Percentiles rank a stretch among this genome's conserved stretches.
Conservation (phyloP, 2,329 filamentous ascomycete genomes). For the Blumeria hordei region DNA sequence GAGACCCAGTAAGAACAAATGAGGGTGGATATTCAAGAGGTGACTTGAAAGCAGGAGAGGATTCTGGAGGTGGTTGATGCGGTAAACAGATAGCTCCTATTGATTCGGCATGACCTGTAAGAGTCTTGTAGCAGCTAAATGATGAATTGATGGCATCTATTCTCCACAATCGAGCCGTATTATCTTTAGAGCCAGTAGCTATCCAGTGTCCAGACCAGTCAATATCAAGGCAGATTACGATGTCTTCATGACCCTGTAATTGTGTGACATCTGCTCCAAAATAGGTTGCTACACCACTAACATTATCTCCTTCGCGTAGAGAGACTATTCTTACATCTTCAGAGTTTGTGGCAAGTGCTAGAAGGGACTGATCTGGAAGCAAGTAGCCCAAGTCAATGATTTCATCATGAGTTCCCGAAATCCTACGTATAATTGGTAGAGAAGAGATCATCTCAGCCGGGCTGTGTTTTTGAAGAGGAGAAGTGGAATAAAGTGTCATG, state of each 20-base stretch:
- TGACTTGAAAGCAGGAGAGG: conserved; percentile 44
- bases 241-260: conserved; percentile 78
- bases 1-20: conserved; percentile 76
- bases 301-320: conserved; percentile 19
- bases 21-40: conserved; percentile 59
- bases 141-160: conserved; percentile 53
- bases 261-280: conserved; percentile 79
- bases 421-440: conserved; percentile 35
- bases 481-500: conserved; percentile 44
- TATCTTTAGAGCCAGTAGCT: conserved; percentile 89
- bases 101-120: conserved; percentile 85
- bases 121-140: conserved; percentile 56
- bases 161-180: conserved; percentile 75
- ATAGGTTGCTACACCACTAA: conserved; percentile 24
- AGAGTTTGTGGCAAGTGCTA: conserved; percentile 84
- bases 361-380: conserved; percentile 51
- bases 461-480: conserved; percentile 17
- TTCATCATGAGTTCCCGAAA: conserved; percentile 92
- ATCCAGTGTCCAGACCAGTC: conserved; percentile 98
- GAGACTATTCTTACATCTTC: conserved; percentile 82
- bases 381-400: conserved; percentile 87
- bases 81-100: conserved; percentile 74
- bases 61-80: conserved; percentile 37
- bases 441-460: conserved; percentile 16
- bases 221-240: conserved; percentile 79